These are phyloP conservation scores for Dichotomocladium elegans DNA, from an alignment of 371 early-diverging fungal species.

Conservation along the genomic window DNA sequence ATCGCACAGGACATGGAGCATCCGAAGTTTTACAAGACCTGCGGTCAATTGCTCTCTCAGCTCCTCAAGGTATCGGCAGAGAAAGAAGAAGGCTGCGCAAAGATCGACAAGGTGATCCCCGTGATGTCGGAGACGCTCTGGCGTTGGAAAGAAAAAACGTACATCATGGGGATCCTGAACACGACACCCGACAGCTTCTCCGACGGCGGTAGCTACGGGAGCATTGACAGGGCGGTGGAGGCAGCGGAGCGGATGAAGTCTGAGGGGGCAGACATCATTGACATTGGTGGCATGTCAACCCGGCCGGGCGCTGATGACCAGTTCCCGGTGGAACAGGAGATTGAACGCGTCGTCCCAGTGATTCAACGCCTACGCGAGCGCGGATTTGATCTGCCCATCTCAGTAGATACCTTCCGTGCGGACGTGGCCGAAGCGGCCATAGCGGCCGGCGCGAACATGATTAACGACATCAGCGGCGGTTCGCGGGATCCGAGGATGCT, in stretches of 20 bases:
- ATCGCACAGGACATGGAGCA: conserved; percentile 89
- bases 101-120: conserved; percentile 71
- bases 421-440: conserved; percentile 81
- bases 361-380: conserved; percentile 69
- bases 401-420: conserved; percentile 91
- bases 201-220: conserved; percentile 80
- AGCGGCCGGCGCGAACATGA: conserved; percentile 77
- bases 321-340: conserved; percentile 75
- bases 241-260: conserved; percentile 69
- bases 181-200: conserved; percentile 96
- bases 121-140: conserved; percentile 42
- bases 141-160: conserved; percentile 67
- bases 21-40: conserved; percentile 79
- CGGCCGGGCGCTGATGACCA: conserved; percentile 83
- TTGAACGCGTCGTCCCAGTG: conserved; percentile 85
- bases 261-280: conserved; percentile 90
- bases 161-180: conserved; percentile 96
- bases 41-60: conserved; percentile 74
- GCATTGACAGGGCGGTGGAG: conserved; percentile 64
- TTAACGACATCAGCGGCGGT: conserved; percentile 97
- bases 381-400: conserved; percentile 72
- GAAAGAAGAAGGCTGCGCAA: conserved; percentile 29
- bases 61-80: conserved; percentile 59
- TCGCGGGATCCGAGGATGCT: conserved; percentile 79
- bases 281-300: conserved; percentile 96